Percentiles rank a stretch among this genome's conserved stretches.
phyloP scores from a whole-genome alignment of 257 asterid species.

The Eustoma russellianum region DNA sequence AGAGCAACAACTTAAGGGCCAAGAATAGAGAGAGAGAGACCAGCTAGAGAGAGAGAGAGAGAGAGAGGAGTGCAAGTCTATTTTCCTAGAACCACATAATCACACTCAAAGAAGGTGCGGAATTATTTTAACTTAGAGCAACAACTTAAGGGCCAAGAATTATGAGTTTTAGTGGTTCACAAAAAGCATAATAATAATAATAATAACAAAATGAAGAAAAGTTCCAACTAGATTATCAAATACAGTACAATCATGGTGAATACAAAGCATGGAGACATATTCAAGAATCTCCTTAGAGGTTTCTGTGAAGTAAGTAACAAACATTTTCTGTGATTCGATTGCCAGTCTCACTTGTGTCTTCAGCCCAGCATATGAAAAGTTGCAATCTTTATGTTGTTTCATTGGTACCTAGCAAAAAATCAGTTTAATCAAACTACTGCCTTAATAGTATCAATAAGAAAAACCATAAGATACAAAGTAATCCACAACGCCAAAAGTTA shows the following conservation, averaged over 20 bases:
- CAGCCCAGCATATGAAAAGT: conserved; percentile 95
- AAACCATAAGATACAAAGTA: not conserved
- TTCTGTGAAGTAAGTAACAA: conserved; percentile 13
- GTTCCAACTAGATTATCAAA: not conserved
- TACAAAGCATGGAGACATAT: conserved; percentile 5
- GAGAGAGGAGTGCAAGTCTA: no score
- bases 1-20: not conserved
- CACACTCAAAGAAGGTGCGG: no score
- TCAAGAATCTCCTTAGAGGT: not conserved
- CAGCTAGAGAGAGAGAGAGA: no score
- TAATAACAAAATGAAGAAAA: not conserved
- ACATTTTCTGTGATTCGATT: conserved; percentile 82
- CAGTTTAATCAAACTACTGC: conserved; percentile 7
- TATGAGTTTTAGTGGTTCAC: not conserved
- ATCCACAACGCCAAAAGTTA: conserved; percentile 18
- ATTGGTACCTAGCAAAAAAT: conserved; percentile 68
- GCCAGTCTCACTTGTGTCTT: conserved; percentile 98
- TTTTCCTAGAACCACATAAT: no score
- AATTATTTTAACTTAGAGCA: no score
- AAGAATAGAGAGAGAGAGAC: no score
- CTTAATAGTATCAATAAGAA: not conserved
- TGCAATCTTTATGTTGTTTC: conserved; percentile 96
- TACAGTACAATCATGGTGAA: not conserved
- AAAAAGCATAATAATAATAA: not conserved
- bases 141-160: not conserved